Evolutionary conservation across 345 rosid species (phyloP), one percentile per base, ranked within the genome.

Genomic region (Noccaea caerulescens): DNA sequence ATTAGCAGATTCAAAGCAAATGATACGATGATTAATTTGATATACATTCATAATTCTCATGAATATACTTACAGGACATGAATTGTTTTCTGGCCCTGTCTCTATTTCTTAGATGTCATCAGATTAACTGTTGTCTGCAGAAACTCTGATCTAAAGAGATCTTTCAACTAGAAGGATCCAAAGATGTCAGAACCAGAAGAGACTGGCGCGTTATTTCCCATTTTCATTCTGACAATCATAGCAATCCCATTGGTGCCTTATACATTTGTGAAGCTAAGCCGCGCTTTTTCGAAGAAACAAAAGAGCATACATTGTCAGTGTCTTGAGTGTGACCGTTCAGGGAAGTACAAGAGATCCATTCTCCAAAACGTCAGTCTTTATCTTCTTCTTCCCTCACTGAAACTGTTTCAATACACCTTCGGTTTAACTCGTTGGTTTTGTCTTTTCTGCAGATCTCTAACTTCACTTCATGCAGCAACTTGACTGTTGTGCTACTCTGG

Each of bases 221-320:
- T 91, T 75, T 94, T 94, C 72, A 87, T 94, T 66, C 77, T 94
- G 83, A 91, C 99, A 23, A 89, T 91, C 56, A 87, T 91, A 84
- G 95, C 98, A 32, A 81, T 91, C 58, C 96, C 98, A 25, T 67
- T 91, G 38, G 92, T 94, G 69, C 99, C 98, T 32, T 91, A 88
- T 39, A 94, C 98, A 0, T 58, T 91, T 27, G 61, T 79, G 64
- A 89, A 87, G 79, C 73, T 94, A 59, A 88, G 91, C 65, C 83
- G 78, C 7, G 91, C 92, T 51, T 85, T 86, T 43, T 80, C 93
- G 0, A 86, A 78, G 72, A 87, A 94, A 59, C 73, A 79, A 25
- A 86, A 80, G 80, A 88, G 69, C 78, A 77, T 87, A 47, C 90
- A 89, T 73, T 94, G 99, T 58, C 84, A 83, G 64, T 94, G 98